A percentile compares a stretch with the other conserved stretches of the same genome.
Evolutionary conservation across 768 basidiomycete species (phyloP).

Genomic region (Termitomyces bulborhizus): DNA sequence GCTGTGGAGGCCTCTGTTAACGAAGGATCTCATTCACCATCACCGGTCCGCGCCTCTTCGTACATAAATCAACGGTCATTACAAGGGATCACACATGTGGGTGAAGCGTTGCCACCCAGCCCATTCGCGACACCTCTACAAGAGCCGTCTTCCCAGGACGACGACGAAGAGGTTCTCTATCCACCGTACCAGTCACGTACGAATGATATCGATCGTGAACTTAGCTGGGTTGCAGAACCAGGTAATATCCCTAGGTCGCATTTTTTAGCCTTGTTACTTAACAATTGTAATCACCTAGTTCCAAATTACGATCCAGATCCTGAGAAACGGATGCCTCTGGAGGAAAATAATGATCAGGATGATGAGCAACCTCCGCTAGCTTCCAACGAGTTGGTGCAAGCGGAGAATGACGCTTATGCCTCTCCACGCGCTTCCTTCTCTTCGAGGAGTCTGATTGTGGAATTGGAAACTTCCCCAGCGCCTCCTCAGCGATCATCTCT

Average conservation of each 20-base stretch:
- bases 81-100: slow-evolving; percentile 43
- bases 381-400: slow-evolving; percentile 42
- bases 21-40: slow-evolving; percentile 32
- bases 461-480: slow-evolving; percentile 54
- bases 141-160: slow-evolving; percentile 51
- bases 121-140: slow-evolving; percentile 69
- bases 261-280: slow-evolving; percentile 1
- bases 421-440: slow-evolving; percentile 52
- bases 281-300: neutral
- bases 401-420: slow-evolving; percentile 31
- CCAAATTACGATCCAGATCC: slow-evolving; percentile 33
- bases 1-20: slow-evolving; percentile 49
- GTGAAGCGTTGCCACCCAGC: slow-evolving; percentile 59
- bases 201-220: slow-evolving; percentile 48
- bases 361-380: slow-evolving; percentile 39
- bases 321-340: slow-evolving; percentile 58
- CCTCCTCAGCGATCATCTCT: slow-evolving; percentile 38
- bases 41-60: slow-evolving; percentile 41
- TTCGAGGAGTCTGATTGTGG: slow-evolving; percentile 58
- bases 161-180: slow-evolving; percentile 67
- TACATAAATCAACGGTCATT: slow-evolving; percentile 41
- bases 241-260: slow-evolving; percentile 37
- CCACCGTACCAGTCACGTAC: slow-evolving; percentile 44
- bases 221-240: slow-evolving; percentile 74
- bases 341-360: slow-evolving; percentile 42